Evolutionary conservation across 768 basidiomycete genomes (phyloP), one percentile per base, ranked within the genome.

Genomic region (Coprinopsis sp.): DNA sequence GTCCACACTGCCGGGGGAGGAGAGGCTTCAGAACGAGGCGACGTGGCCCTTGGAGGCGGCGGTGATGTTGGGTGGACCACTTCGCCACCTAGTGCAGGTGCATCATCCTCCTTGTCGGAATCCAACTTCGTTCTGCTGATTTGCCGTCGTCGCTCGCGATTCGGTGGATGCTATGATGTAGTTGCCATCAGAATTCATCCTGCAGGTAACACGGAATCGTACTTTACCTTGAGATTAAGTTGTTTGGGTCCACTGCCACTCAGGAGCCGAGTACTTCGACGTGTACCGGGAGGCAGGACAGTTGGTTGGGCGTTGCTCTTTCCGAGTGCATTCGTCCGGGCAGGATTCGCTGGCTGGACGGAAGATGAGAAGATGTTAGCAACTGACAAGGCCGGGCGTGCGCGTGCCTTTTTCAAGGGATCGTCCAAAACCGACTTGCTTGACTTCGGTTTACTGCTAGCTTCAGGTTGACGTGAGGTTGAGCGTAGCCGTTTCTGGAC

Each of bases 321-420:
- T 50, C 71, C 73, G 52, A 66, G 62, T 46, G 72, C 70, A 49
- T 71, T 68, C 57, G 72, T 71, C 72, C 78, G 80, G 66, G 82
- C 75, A 62, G 81, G 74, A 67, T 77, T 74, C 64, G 77, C 71
- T 63, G 79, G 74, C 83, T 87, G 84, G 68, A 79, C 77, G 69
- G 79, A 78, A 71, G 82, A 85, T 86, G 84, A 87, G 85, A 86
- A 84, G 75, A 84, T 74, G 73, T 86, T 86, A 85, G 81, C 76
- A 83, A 84, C 79, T 72, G 78, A 82, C 78, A 86, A 77, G 77
- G 81, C 84, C 83, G 82, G 82, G 81, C 82, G 84, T 76, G 80
- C 81, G 82, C 85, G 81, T 87, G 82, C 87, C 87, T 90, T 89
- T 85, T 87, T 87, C 76, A 76, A 71, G 65, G 81, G 78, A 66